These are phyloP conservation scores for Stagonosporopsis cucurbitacearum DNA, from an alignment of 2,329 filamentous ascomycete species.

Conservation along the genomic window DNA sequence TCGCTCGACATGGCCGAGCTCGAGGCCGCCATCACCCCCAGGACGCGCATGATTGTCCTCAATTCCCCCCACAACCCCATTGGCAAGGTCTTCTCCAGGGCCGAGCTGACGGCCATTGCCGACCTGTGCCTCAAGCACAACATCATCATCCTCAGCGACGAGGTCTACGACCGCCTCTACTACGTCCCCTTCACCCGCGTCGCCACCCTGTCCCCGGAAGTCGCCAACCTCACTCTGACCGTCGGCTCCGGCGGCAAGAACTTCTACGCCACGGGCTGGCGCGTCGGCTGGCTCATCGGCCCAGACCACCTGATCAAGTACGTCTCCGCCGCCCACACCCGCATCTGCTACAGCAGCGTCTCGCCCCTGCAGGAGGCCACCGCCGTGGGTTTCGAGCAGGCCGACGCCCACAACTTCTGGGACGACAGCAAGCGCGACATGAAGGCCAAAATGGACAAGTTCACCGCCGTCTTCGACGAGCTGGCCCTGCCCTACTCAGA, in stretches of 20 bases:
- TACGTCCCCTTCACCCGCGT: conserved; percentile 95
- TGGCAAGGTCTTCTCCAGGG: conserved; percentile 88
- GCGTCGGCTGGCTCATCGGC: conserved; percentile 93
- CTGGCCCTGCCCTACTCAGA: conserved; percentile 72
- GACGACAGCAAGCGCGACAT: conserved; percentile 81
- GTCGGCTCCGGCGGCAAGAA: conserved; percentile 97
- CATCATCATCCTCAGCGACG: conserved; percentile 79
- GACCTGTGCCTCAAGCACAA: conserved; percentile 90
- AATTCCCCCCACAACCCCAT: conserved; percentile 94
- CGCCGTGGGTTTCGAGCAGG: conserved; percentile 92
- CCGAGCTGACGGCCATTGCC: conserved; percentile 83
- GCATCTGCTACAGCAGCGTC: conserved; percentile 94
- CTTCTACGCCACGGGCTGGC: conserved; percentile 98
- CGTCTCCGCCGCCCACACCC: conserved; percentile 88
- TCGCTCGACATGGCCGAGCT: conserved; percentile 83
- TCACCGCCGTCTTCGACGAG: conserved; percentile 70
- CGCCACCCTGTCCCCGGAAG: conserved; percentile 86
- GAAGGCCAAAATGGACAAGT: conserved; percentile 84
- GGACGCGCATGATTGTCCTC: conserved; percentile 95
- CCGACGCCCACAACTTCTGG: conserved; percentile 87
- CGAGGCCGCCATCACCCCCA: conserved; percentile 78
- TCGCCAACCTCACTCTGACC: conserved; percentile 86
- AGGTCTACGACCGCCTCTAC: conserved; percentile 89
- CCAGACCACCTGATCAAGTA: conserved; percentile 88
- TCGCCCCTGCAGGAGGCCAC: conserved; percentile 93